A percentile compares a stretch with the other conserved stretches of the same genome.
phyloP scores from a whole-genome alignment of 352 stramenopile genomes.

The Phytophthora ramorum region DNA sequence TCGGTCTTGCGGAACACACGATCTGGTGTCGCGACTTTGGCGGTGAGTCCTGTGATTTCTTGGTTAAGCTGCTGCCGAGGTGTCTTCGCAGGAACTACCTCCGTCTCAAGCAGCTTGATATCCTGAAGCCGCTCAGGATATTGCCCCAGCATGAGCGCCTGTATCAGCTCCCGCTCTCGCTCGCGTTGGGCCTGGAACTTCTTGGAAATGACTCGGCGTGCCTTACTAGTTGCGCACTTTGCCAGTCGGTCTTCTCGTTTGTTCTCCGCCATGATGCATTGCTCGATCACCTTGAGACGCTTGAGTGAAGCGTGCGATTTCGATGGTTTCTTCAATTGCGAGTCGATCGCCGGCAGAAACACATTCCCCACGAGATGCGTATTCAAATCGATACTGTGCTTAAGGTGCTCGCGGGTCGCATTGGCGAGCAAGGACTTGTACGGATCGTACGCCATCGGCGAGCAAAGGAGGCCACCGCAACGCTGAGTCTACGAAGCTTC shows the following conservation, averaged over 20 bases:
- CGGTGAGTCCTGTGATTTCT: conserved; percentile 36
- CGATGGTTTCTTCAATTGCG: conserved; percentile 19
- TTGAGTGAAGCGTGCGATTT: conserved; percentile 45
- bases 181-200: conserved; percentile 67
- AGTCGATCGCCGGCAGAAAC: conserved; percentile 62
- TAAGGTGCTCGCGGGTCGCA: conserved; percentile 52
- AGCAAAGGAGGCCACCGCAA: neutral
- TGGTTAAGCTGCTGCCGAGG: conserved; percentile 22
- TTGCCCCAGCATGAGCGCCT: conserved; percentile 61
- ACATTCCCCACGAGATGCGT: conserved; percentile 66
- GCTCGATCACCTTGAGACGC: conserved; percentile 75
- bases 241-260: conserved; percentile 65
- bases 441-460: conserved; percentile 42
- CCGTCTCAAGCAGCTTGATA: conserved; percentile 46
- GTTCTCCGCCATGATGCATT: conserved; percentile 78
- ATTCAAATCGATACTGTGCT: conserved; percentile 49
- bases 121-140: conserved; percentile 26
- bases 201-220: conserved; percentile 54
- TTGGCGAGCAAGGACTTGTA: conserved; percentile 61
- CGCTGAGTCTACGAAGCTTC: neutral
- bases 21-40: conserved; percentile 34
- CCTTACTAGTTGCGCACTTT: conserved; percentile 53
- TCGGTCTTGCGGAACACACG: conserved; percentile 51
- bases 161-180: conserved; percentile 62
- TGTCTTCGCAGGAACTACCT: conserved; percentile 8